Evolutionary conservation across 257 asterid genomes (phyloP).

Genomic region (Petunia axillaris): DNA sequence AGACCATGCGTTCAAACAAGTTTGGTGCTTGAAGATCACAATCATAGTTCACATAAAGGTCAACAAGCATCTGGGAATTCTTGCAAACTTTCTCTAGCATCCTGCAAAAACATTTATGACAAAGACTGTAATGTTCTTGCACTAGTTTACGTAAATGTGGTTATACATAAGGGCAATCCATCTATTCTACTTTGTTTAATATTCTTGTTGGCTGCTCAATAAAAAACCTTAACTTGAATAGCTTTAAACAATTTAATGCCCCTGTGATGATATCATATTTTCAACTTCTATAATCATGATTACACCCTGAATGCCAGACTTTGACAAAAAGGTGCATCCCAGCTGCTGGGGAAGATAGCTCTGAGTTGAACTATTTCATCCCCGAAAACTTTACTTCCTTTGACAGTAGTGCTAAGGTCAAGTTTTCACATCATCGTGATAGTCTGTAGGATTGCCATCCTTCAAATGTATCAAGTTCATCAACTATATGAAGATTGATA

Average conservation of each 20-base stretch:
- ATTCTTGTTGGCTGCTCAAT: background rate
- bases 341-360: background rate
- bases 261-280: background rate
- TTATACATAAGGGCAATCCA: constrained; percentile 7
- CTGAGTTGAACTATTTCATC: constrained; percentile 13
- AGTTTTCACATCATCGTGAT: background rate
- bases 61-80: constrained; percentile 97
- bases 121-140: constrained; percentile 10
- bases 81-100: constrained; percentile 96
- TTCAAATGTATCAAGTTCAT: constrained; percentile 20
- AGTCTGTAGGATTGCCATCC: constrained; percentile 2
- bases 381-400: background rate
- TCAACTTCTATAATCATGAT: background rate
- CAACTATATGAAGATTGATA: constrained; percentile 22
- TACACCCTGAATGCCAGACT: background rate
- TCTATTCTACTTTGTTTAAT: constrained; percentile 12
- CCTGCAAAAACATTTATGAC: constrained; percentile 53
- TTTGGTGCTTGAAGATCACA: constrained; percentile 98
- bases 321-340: constrained; percentile 15
- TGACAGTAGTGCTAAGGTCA: background rate
- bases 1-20: constrained; percentile 89
- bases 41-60: constrained; percentile 94
- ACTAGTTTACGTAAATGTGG: constrained; percentile 14
- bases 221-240: background rate
- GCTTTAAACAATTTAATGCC: constrained; percentile 11